Conservation (phyloP, 2,329 filamentous ascomycete species). For the Neonectria punicea region DNA sequence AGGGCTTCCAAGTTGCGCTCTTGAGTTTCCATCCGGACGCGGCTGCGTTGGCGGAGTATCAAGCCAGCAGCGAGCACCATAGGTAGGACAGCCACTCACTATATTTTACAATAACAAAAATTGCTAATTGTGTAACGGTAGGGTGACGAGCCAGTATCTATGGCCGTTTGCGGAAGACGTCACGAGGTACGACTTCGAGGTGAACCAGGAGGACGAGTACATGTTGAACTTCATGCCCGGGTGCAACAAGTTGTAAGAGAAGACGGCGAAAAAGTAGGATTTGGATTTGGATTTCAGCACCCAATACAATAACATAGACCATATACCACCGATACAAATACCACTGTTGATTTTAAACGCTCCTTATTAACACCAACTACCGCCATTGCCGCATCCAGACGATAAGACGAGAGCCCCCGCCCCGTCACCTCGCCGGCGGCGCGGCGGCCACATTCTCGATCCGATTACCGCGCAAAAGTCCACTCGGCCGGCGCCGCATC, state of each 20-base stretch:
- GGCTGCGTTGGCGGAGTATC: constrained; percentile 60
- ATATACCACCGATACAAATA: not conserved
- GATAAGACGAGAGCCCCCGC: not conserved
- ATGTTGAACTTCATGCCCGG: constrained; percentile 30
- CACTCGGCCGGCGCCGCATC: not conserved
- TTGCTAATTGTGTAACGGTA: constrained; percentile 36
- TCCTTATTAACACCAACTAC: not conserved
- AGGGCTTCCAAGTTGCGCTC: constrained; percentile 62
- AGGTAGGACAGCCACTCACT: constrained; percentile 45
- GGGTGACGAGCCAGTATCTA: constrained; percentile 61
- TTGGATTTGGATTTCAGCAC: not conserved
- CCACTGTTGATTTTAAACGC: not conserved
- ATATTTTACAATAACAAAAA: too few relatives aligned
- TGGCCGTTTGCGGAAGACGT: constrained; percentile 65
- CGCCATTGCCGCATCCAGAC: not conserved
- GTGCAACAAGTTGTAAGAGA: constrained; percentile 2
- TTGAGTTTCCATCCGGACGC: constrained; percentile 61
- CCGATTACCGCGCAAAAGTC: constrained; percentile 9
- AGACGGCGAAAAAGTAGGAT: not conserved
- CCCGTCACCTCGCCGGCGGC: constrained; percentile 4
- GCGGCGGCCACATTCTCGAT: constrained; percentile 10
- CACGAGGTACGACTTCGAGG: constrained; percentile 65
- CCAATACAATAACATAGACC: not conserved
- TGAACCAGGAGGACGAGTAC: constrained; percentile 52
- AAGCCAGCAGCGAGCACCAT: constrained; percentile 63